phyloP scores from a whole-genome alignment of 192 early-diverging fungal species.

The Phlyctochytrium arcticum region DNA sequence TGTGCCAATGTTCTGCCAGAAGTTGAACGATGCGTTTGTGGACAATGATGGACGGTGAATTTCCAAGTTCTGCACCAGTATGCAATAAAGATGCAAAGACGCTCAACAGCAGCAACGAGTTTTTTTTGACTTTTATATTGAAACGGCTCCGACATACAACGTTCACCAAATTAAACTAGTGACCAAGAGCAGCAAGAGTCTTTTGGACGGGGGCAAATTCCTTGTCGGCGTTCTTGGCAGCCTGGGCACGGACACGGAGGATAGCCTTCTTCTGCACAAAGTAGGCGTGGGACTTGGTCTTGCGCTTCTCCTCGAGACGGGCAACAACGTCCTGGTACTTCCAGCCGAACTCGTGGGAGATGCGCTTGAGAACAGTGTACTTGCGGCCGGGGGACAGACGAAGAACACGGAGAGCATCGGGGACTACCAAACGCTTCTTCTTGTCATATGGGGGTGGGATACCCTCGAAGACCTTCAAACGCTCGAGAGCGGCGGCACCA shows the following conservation, averaged over 20 bases:
- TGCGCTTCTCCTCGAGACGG: conserved; percentile 97
- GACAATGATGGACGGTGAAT: too few species aligned
- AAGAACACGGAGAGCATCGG: conserved; percentile 90
- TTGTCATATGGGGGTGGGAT: conserved; percentile 96
- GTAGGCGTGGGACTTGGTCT: conserved; percentile 87
- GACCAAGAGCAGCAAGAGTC: conserved; percentile 62
- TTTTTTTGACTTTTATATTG: too few species aligned
- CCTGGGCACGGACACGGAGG: conserved; percentile 58
- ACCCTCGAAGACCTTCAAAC: conserved; percentile 99
- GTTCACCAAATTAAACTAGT: too few species aligned
- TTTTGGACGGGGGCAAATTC: conserved; percentile 56
- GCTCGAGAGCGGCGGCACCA: conserved; percentile 93
- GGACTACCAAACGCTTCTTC: conserved; percentile 96
- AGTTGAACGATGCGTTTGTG: too few species aligned
- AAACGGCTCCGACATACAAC: too few species aligned
- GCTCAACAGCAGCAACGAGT: too few species aligned
- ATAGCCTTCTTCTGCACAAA: conserved; percentile 82
- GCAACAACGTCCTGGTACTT: conserved; percentile 98
- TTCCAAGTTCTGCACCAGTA: too few species aligned
- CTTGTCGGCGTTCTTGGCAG: conserved; percentile 58
- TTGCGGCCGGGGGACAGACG: conserved; percentile 96
- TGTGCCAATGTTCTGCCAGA: too few species aligned
- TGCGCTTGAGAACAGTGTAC: conserved; percentile 91
- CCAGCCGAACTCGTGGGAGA: conserved; percentile 97
- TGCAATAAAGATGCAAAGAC: too few species aligned